Base-by-base conservation (phyloP, 257 asterid genomes). In the Fraxinus americana region DNA sequence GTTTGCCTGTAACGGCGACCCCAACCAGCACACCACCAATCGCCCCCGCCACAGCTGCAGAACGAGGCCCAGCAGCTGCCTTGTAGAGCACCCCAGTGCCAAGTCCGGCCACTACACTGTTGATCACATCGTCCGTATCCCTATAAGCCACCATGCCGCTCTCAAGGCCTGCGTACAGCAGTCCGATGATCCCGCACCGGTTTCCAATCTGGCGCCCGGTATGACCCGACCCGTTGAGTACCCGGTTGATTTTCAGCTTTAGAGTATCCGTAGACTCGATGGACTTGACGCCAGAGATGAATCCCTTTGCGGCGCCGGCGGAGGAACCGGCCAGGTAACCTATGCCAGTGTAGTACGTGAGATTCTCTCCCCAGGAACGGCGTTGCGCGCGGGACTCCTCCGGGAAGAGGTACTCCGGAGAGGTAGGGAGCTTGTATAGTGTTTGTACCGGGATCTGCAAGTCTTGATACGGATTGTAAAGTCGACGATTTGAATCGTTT, bases 321-420 rank as follows among this genome's bases (percentile, higher is more conserved):
- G 84, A 78, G 16, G 97, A 87, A 9, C 98, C 99, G 52, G 84
- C 84, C 21, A 95, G 89, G 59, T 93, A 95, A 0, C 97, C 97
- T 63, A 93, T 83, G 0, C 99, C 98, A 34, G 99, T 95, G 78
- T 90, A 93, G 59, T 91, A 95, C 68, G 99, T 91, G 25, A 95
- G 78, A 76, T 95, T 95, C 82, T 95, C 98, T 0, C 99, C 97
- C 98, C 98, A 93, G 2, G 98, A 90, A 23, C 99, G 91, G 80
- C 98, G 98, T 84, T 91, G 96, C 21, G 85, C 89, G 59, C 73
- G 0, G 72, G 98, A 77, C 54, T 96, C 98, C 54, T 96, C 99
- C 71, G 83, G 88, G 85, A 96, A 96, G 9, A 96, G 97, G 81
- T 77, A 96, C 72, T 96, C 99, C 3, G 97, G 98, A 7, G 97